Conservation (phyloP, 495 filamentous ascomycete species). For the Chaetomium tenue region DNA sequence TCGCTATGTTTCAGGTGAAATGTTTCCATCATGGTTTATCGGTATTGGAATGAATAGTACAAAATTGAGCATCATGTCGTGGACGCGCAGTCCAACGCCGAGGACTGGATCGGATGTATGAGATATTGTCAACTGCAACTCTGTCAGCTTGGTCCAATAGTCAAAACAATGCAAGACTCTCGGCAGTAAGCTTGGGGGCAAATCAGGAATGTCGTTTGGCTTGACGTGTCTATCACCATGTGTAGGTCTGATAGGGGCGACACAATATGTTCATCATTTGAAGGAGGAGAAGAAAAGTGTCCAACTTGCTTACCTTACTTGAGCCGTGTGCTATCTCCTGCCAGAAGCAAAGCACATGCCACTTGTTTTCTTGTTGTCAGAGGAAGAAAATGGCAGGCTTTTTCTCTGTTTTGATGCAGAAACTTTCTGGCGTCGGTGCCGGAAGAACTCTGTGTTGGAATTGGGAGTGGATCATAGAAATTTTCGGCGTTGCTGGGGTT, state of each 20-base stretch:
- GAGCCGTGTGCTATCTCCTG: neutral
- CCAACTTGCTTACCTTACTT: conserved; percentile 34
- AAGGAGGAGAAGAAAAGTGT: conserved; percentile 22
- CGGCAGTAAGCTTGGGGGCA: conserved; percentile 2
- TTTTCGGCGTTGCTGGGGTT: conserved; percentile 9
- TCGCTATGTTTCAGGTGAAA: conserved; percentile 49
- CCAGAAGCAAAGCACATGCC: neutral
- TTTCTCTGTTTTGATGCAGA: conserved; percentile 14
- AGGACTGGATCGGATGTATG: neutral
- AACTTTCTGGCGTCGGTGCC: conserved; percentile 9
- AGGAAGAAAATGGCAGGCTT: conserved; percentile 5
- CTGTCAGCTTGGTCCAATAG: conserved; percentile 23
- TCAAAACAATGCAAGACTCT: conserved; percentile 14
- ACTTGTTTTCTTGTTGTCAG: neutral
- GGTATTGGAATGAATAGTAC: conserved; percentile 71
- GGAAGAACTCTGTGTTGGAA: conserved; percentile 22
- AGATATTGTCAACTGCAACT: conserved; percentile 23
- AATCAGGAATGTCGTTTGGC: conserved; percentile 88
- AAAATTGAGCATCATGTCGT: conserved; percentile 55
- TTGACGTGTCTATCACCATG: conserved; percentile 88
- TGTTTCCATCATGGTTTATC: conserved; percentile 47
- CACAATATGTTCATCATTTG: conserved; percentile 77
- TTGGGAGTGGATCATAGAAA: neutral
- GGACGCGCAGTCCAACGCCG: neutral
- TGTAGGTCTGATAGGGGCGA: conserved; percentile 91